Evolutionary conservation across 1,284 basidiomycete species (phyloP).

Genomic region (Paramarasmius palmivorus): DNA sequence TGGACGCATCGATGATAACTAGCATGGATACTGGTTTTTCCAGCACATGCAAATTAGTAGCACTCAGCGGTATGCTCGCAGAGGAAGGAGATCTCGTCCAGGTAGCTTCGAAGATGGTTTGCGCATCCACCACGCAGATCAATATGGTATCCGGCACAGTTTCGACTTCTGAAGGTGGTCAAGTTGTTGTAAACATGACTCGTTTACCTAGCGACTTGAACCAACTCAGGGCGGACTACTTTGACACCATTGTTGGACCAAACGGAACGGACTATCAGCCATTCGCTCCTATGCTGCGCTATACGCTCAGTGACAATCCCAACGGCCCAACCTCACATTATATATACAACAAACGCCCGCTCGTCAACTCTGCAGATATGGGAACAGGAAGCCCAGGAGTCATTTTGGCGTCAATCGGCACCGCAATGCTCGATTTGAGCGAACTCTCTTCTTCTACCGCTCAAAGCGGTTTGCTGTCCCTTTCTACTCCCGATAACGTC

Average conservation of each 20-base stretch:
- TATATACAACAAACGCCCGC: conserved; percentile 11
- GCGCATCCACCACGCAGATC: conserved; percentile 21
- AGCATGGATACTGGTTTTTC: background rate
- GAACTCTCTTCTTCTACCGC: background rate
- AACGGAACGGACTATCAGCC: conserved; percentile 3
- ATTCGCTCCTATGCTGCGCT: conserved; percentile 16
- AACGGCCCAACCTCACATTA: conserved; percentile 15
- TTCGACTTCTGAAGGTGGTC: conserved; percentile 13
- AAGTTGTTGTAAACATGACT: conserved; percentile 10
- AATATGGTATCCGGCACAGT: conserved; percentile 22
- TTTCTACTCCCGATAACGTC: conserved; percentile 4
- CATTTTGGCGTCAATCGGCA: background rate
- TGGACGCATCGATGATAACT: background rate
- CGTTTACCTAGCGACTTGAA: conserved; percentile 22
- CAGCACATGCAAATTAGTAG: conserved; percentile 12
- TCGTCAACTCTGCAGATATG: background rate
- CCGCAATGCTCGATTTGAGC: conserved; percentile 3
- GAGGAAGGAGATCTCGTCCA: background rate
- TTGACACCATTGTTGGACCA: conserved; percentile 1
- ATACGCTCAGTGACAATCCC: conserved; percentile 17
- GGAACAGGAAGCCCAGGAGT: conserved; percentile 3
- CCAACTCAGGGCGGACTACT: conserved; percentile 17
- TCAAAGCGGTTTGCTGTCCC: background rate
- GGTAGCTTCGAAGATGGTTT: conserved; percentile 17
- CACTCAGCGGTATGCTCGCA: conserved; percentile 14